These are phyloP conservation scores for Limtongia smithiae DNA, from an alignment of 805 yeast species.

Conservation along the genomic window DNA sequence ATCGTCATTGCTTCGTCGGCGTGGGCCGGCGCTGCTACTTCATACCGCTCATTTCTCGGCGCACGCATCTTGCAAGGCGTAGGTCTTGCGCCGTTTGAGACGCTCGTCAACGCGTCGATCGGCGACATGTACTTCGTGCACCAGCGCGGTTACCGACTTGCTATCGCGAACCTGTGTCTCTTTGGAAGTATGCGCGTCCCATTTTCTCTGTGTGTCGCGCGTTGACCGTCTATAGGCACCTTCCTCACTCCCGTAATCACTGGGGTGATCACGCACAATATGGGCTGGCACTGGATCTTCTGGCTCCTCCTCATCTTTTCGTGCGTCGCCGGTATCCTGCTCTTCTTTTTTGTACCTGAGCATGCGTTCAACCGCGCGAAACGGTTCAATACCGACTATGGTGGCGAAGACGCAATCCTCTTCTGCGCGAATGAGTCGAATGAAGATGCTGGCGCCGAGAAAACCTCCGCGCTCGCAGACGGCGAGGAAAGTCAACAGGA, in stretches of 20 bases:
- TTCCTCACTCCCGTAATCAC: slow-evolving; percentile 26
- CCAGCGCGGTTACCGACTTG: slow-evolving; percentile 68
- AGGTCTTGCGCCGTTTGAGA: slow-evolving; percentile 74
- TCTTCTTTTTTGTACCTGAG: slow-evolving; percentile 26
- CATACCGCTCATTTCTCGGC: slow-evolving; percentile 24
- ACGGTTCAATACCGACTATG: slow-evolving; percentile 15
- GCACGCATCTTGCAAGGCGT: slow-evolving; percentile 44
- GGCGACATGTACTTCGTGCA: slow-evolving; percentile 76
- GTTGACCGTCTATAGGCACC: slow-evolving; percentile 2
- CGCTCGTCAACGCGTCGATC: slow-evolving; percentile 60
- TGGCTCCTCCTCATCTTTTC: slow-evolving; percentile 23
- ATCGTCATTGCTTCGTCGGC: slow-evolving; percentile 19
- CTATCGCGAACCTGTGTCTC: slow-evolving; percentile 69
- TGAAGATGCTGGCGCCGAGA: neutral
- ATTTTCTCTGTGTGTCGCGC: neutral
- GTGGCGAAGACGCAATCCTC: slow-evolving; percentile 7
- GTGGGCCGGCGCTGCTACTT: slow-evolving; percentile 28
- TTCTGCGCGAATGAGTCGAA: neutral
- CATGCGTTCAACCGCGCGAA: slow-evolving; percentile 18
- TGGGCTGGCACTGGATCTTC: slow-evolving; percentile 30
- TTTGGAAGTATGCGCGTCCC: slow-evolving; percentile 12
- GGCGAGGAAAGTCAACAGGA: neutral
- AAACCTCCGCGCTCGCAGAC: neutral
- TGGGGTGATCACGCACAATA: slow-evolving; percentile 14
- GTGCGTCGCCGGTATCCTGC: slow-evolving; percentile 12